Base-by-base conservation (phyloP, 805 yeast species). In the Starmerella apicola region DNA sequence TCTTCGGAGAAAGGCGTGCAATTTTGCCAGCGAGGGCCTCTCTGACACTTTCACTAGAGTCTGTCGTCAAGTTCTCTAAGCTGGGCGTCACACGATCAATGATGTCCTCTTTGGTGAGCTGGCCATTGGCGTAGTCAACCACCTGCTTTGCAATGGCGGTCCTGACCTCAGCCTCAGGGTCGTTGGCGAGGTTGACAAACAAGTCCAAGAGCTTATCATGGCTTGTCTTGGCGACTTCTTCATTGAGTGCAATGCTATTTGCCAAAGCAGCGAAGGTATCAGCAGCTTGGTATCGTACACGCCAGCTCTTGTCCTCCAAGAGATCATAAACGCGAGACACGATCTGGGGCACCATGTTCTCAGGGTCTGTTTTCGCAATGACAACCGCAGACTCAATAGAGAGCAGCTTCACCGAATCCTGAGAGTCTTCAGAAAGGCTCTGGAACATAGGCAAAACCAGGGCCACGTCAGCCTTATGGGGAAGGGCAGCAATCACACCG, bases 271-370 rank as follows among this genome's bases (percentile, higher is more conserved):
- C 82, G 56, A 85, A 86, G 53, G 85, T 72, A 58, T 88, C 96
- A n/a, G 96, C 95, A 25, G 94, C 94, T 78, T 91, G 85, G 63
- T 88, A 91, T 55, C 98, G 78, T 42, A 91, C 97, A 61, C 98
- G 77, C 99, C 99, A 91, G 55, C 94, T 80, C 61, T 82, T 84
- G 64, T 91, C 98, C 48, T 70, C 72, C 43, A 83, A 78, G 50
- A 91, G 68, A 48, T 74, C 74, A 48, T 79, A 68, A 2, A 94
- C 70, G 48, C 78, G 55, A 17, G 48, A 50, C 19, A 56, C 54
- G 23, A 65, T 46, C 35, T 48, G 53, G 9, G 52, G 46, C 32
- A 33, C 42, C 22, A 46, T 37, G 12, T 12, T 24, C 38, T 30
- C 48, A 37, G 48, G 57, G 48, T 61, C 49, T 9, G 46, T 47